Evolutionary conservation across 108 stramenopile species (phyloP), one percentile per base, ranked within the genome.

Genomic region (Pelagomonas calceolata): DNA sequence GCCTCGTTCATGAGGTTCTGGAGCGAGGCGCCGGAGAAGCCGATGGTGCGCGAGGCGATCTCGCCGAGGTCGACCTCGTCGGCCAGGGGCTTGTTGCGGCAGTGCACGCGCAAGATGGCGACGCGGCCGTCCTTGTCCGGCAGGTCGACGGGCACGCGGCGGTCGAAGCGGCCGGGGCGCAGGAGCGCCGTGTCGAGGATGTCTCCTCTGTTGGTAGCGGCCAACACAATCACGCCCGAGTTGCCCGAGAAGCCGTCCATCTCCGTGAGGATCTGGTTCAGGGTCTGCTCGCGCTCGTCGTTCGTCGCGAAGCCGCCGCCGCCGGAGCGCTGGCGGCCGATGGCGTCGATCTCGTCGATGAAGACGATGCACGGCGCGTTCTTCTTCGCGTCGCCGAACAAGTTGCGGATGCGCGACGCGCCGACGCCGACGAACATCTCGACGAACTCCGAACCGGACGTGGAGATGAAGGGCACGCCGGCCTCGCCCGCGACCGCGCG

Each of bases 381-480:
- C 74, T 84, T 84, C 70, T 94, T 87, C 18, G 98, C 98, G 66
- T 89, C 87, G 21, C 79, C 86, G 79, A 97, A 97, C n/a, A 99
- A 80, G 68, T 96, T 94, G 45, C 97, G 84, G 67, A 98, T 95
- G 69, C 97, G 91, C 21, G 86, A 85, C 26, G 95, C 92, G 64
- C 95, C 95, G 33, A 96, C 94, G 71, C 96, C 96, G 29, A 97
- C 96, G 79, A 94, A 97, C 90, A 97, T 87, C 81, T 98, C 97
- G 45, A 96, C 97, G 70, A 97, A 97, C 74, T 97, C 94, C n/a
- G 89, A 88, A 30, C 92, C 95, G 63, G 89, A 88, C 43, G 92
- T 85, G 71, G 87, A 87, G 78, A 90, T 91, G 81, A 95, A 99
- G 3, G 95, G 95, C 60, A 96, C 95, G 33, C 90, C 92, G 33